Evolutionary conservation across 805 yeast species (phyloP), one percentile per base, ranked within the genome.

Genomic region (Wickerhamiella vanderwaltii): DNA sequence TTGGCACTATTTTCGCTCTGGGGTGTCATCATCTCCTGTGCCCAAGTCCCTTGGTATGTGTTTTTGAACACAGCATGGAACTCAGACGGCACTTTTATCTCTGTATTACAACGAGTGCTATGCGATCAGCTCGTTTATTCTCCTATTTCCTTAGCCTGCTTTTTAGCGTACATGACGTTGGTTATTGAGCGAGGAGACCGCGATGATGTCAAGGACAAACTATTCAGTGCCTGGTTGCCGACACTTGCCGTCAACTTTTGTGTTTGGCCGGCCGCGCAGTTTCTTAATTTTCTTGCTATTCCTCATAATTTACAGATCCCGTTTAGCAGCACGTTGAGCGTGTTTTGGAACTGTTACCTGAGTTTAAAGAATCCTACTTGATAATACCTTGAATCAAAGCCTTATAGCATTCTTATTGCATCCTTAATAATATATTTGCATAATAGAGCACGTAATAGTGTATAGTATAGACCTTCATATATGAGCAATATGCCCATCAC

Each of bases 301-400:
- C 96, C 96, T 0, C 71, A 76, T 6, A 76, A 76, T 33, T n/a
- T 76, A 50, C 97, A 88, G 60, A 94, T 88, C 4, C 95, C 96
- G 0, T 88, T 91, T 58, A 78, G 93, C 43, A 79, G 91, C 6
- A 66, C 82, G 62, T 66, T 91, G 5, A 88, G 94, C 22, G 93
- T 88, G 15, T 63, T 88, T 28, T 88, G 98, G 97, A 88, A 91
- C 57, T 86, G 95, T 41, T 87, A 81, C 63, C 64, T 88, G 38
- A 85, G 94, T 0, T 75, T 83, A 71, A 68, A 82, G 53, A 84
- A 84, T 51, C 77, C 84, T 7, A 35, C 44, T 5, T 33, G n/a
- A 12, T 11, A n/a, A n/a, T n/a, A n/a, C n/a, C n/a, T 12, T 44
- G 20, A 34, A n/a, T n/a, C n/a, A n/a, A n/a, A n/a, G n/a, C n/a